Conservation (phyloP, 345 rosid genomes). For the Eucalyptus shirleyi region DNA sequence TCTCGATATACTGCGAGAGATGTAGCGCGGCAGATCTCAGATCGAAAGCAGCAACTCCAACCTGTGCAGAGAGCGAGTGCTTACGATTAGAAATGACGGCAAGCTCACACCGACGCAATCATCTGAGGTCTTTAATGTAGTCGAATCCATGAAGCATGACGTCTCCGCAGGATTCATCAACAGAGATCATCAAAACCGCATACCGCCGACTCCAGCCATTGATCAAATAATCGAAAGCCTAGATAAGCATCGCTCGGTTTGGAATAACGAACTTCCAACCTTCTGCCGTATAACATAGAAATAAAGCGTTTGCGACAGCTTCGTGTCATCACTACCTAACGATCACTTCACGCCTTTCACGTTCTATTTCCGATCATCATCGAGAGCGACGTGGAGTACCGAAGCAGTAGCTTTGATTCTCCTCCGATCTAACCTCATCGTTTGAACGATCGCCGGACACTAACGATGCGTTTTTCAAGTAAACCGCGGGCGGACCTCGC, state of each 20-base stretch:
- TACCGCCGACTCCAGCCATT: neutral
- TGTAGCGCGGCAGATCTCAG: slow-evolving; percentile 80
- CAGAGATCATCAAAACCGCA: neutral
- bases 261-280: neutral
- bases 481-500: neutral
- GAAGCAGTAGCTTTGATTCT: neutral
- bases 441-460: neutral
- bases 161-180: neutral
- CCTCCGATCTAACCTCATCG: neutral
- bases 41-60: slow-evolving; percentile 94
- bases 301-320: neutral
- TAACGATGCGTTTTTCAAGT: neutral
- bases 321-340: neutral
- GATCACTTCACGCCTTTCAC: neutral
- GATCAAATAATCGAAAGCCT: neutral
- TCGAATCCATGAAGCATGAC: neutral
- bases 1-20: slow-evolving; percentile 94
- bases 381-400: neutral
- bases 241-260: neutral
- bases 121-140: neutral
- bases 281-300: neutral
- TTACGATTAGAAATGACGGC: neutral
- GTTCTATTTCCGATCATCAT: neutral
- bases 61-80: slow-evolving; percentile 22
- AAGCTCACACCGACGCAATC: neutral